phyloP scores from a whole-genome alignment of 2,329 filamentous ascomycete species.

The Thyridium curvatum region DNA sequence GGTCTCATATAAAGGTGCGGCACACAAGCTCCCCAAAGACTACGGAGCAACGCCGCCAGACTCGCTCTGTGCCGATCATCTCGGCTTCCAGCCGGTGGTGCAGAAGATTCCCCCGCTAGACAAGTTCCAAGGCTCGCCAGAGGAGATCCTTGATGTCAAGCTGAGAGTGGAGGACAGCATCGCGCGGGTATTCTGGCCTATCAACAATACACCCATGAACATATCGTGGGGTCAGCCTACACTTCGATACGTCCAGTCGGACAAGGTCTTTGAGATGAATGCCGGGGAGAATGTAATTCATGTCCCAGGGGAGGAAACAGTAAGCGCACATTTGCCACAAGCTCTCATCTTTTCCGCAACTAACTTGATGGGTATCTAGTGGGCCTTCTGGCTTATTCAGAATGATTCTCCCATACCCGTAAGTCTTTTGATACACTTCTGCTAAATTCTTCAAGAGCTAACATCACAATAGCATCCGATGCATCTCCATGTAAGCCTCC shows the following conservation, averaged over 20 bases:
- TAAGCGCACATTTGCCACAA: background rate
- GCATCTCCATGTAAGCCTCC: conserved; percentile 11
- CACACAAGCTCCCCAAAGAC: no score
- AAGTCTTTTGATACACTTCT: background rate
- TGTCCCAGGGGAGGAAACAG: background rate
- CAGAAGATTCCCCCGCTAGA: conserved; percentile 6
- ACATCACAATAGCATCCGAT: conserved; percentile 10
- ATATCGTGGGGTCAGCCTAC: conserved; percentile 10
- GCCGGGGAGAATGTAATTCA: conserved; percentile 1
- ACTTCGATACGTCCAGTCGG: conserved; percentile 4
- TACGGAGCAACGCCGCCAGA: conserved; percentile 4
- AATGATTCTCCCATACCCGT: conserved; percentile 4
- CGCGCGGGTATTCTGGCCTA: conserved; percentile 6
- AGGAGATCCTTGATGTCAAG: conserved; percentile 9
- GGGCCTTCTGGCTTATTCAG: conserved; percentile 1
- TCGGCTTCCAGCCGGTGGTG: conserved; percentile 11
- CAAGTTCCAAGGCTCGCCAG: conserved; percentile 5
- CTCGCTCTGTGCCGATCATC: conserved; percentile 10
- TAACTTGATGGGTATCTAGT: background rate
- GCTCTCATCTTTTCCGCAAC: no score
- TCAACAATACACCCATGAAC: conserved; percentile 2
- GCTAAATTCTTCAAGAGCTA: background rate
- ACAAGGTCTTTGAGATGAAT: background rate
- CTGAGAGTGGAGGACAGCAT: conserved; percentile 8
- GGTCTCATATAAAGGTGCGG: conserved; percentile 11